Percentiles rank a stretch among this genome's conserved stretches.
Evolutionary conservation across 1,139 yeast species (phyloP).

Genomic region (Yamadazyma dendronema): DNA sequence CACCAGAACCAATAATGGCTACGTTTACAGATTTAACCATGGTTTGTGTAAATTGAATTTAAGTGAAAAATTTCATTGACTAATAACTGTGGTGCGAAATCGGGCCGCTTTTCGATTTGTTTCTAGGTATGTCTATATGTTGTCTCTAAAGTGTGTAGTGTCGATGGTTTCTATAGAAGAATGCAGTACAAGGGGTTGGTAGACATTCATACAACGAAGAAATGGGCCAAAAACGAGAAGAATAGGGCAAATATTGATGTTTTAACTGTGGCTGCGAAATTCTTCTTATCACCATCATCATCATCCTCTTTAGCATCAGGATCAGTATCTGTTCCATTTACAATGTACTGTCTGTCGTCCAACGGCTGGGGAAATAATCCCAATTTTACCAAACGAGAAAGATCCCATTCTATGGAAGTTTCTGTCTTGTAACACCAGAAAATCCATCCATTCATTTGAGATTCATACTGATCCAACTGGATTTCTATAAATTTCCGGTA

Average conservation of each 20-base stretch:
- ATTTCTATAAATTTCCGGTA: slow-evolving; percentile 80
- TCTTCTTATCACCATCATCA: slow-evolving; percentile 3
- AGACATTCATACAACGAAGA: no score
- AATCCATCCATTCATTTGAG: slow-evolving; percentile 71
- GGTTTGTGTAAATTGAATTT: not conserved
- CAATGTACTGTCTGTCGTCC: slow-evolving; percentile 38
- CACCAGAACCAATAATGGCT: slow-evolving; percentile 89
- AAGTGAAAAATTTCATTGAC: slow-evolving; percentile 1
- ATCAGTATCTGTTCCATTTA: slow-evolving; percentile 32
- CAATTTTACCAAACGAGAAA: slow-evolving; percentile 48
- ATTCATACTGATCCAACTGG: slow-evolving; percentile 81
- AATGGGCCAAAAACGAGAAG: not conserved
- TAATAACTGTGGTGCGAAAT: not conserved
- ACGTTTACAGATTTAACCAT: slow-evolving; percentile 66
- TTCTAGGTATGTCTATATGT: no score
- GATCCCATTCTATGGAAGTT: slow-evolving; percentile 82
- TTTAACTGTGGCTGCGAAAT: not conserved
- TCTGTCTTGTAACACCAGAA: slow-evolving; percentile 98
- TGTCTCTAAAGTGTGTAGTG: no score
- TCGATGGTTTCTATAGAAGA: no score
- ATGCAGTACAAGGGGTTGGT: no score
- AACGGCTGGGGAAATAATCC: slow-evolving; percentile 64
- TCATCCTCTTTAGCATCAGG: slow-evolving; percentile 9
- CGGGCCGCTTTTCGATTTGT: not conserved
- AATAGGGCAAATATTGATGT: not conserved